Base-by-base conservation (phyloP, 805 yeast species). In the Lipomyces yamadae region DNA sequence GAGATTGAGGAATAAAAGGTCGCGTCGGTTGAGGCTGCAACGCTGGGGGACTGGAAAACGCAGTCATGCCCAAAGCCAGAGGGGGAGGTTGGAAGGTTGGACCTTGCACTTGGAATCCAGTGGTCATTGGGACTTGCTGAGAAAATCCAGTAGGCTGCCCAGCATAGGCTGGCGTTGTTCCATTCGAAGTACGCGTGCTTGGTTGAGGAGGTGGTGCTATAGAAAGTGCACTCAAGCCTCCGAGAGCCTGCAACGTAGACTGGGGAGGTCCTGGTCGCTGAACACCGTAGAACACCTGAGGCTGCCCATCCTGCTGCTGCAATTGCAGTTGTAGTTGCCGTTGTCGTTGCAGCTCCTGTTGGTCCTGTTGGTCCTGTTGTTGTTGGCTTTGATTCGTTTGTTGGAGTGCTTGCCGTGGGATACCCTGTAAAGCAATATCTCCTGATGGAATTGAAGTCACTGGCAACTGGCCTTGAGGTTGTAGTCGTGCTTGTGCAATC, bases 61-160 rank as follows among this genome's bases (percentile, higher is more conserved):
- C 55, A 52, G 84, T 83, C 32, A 64, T 62, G 15, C 55, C 55
- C 15, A 52, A 52, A 29, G 34, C 55, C n/a, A 52, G 34, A 29
- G 55, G 35, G 4, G 55, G 55, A 67, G 81, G 72, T 67, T 82
- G 83, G 42, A 90, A 87, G 72, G 87, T 90, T 7, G 66, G 64
- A 18, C 78, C 76, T 29, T 75, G 76, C 11, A 71, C 63, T 54
- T 60, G 70, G 39, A 63, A 32, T 18, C 64, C 65, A 18, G 58
- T 42, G 24, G 48, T 42, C 48, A 58, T 50, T 11, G 66, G 68
- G n/a, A 61, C 50, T 4, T 32, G 61, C 45, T 33, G 55, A 5
- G 48, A 58, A 34, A 32, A 62, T 8, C 68, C 69, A 2, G 66
- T 56, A 30, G 60, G 70, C 56, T 67, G 70, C 8, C 60, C 32